Conservation (phyloP, 164 flowering plant species). For the Berberis vulgaris region DNA sequence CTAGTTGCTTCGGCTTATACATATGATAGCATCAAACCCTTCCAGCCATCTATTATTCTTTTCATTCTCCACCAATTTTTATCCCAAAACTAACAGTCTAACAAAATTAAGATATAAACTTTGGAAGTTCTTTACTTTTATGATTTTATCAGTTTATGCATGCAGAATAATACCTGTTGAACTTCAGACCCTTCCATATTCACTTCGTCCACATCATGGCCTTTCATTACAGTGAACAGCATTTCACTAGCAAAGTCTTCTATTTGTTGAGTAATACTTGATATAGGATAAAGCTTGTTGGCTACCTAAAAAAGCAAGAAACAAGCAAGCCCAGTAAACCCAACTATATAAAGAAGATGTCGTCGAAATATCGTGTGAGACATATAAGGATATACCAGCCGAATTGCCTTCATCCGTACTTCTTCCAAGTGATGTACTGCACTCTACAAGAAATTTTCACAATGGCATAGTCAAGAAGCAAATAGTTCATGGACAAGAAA, state of each 20-base stretch:
- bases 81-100: too few relatives aligned
- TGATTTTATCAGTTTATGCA: too few relatives aligned
- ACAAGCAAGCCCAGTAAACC: conserved; percentile 8
- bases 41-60: too few relatives aligned
- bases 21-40: too few relatives aligned
- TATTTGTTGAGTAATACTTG: conserved; percentile 62
- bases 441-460: conserved; percentile 43
- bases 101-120: too few relatives aligned
- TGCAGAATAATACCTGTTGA: conserved; percentile 34
- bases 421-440: conserved; percentile 86
- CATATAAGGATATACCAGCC: conserved; percentile 52
- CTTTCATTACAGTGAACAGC: conserved; percentile 43
- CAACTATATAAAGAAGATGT: conserved; percentile 2
- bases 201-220: conserved; percentile 18
- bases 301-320: conserved; percentile 60
- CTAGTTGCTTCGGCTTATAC: too few relatives aligned
- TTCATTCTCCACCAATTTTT: too few relatives aligned
- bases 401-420: conserved; percentile 95
- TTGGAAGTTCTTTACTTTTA: too few relatives aligned
- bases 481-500: neutral
- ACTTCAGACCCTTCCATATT: conserved; percentile 35
- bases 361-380: conserved; percentile 2
- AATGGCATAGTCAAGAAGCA: neutral
- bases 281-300: conserved; percentile 80
- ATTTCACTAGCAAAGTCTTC: conserved; percentile 84